Conservation (phyloP, 2,329 filamentous ascomycete species). For the Stagonosporopsis chrysanthemi region DNA sequence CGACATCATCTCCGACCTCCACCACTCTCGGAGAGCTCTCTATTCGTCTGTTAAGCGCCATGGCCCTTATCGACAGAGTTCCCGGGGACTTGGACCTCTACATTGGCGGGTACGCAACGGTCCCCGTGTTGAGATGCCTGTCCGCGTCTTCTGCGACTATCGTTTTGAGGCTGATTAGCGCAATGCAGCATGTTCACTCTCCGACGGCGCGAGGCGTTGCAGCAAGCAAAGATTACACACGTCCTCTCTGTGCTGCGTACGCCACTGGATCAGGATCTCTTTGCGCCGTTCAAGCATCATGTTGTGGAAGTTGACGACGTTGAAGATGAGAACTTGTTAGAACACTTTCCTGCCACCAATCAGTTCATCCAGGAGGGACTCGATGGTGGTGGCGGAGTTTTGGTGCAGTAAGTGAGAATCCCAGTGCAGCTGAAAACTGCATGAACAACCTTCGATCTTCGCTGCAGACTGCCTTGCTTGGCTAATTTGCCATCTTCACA, state of each 20-base stretch:
- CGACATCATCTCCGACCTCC: conserved; percentile 32
- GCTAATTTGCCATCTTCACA: conserved; percentile 45
- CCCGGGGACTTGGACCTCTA: conserved; percentile 75
- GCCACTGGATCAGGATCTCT: conserved; percentile 63
- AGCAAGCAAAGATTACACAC: conserved; percentile 81
- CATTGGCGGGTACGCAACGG: conserved; percentile 74
- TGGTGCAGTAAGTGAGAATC: conserved; percentile 73
- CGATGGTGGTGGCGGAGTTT: conserved; percentile 65
- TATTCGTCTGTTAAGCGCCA: conserved; percentile 40
- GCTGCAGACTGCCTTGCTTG: conserved; percentile 37
- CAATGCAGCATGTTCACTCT: conserved; percentile 76
- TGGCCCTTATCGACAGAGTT: conserved; percentile 70
- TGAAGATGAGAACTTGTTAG: conserved; percentile 84
- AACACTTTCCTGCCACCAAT: conserved; percentile 79
- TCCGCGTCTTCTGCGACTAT: conserved; percentile 21
- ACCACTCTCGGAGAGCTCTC: conserved; percentile 22
- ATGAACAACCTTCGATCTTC: conserved; percentile 42
- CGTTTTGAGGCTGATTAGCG: conserved; percentile 35
- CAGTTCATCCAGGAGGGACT: conserved; percentile 84
- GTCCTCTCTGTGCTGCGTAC: conserved; percentile 82
- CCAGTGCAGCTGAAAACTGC: conserved; percentile 46
- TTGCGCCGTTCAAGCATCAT: conserved; percentile 73
- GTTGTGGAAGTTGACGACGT: conserved; percentile 89
- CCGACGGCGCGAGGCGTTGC: conserved; percentile 72
- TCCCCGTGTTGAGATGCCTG: conserved; percentile 27